Base-by-base conservation (phyloP, 1,284 basidiomycete genomes). In the Pholiota adiposa region DNA sequence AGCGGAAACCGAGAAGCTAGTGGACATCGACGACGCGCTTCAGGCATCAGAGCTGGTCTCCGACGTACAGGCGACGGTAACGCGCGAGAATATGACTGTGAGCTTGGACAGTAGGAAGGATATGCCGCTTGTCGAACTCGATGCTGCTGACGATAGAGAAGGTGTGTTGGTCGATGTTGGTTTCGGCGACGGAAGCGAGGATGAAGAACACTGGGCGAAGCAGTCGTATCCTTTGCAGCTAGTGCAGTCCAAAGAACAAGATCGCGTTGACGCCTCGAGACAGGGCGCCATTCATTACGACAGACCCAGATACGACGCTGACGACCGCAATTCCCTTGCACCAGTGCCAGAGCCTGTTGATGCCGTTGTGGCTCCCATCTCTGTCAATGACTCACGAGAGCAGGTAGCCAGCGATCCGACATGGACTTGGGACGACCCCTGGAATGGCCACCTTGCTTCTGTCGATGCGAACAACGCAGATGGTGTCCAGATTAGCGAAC, bases 401-500 rank as follows among this genome's bases (percentile, higher is more conserved):
- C 38, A 40, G 14, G n/a, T n/a, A 8, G 16, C 38, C 18, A 40
- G 5, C n/a, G 8, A 19, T 8, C 3, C 44, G 44, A 19, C 48
- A 4, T 63, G 58, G 62, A 34, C 38, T 5, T 65, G 63, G 63
- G 54, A 61, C n/a, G 64, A 65, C 31, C 63, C 65, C 9, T 67
- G 65, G 65, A 60, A 36, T 1, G 57, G 57, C 51, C 63, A 62
- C 44, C 25, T 62, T n/a, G 36, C 36, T 19, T 23, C 52, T 11
- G 12, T 31, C 16, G 25, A 41, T 14, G n/a, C 34, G 2, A 23
- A 27, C 21, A 25, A 3, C 8, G 29, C 25, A 7, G 56, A 25
- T n/a, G n/a, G n/a, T n/a, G n/a, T n/a, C n/a, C n/a, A n/a, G n/a
- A n/a, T n/a, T n/a, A n/a, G n/a, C n/a, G n/a, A n/a, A n/a, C n/a